Evolutionary conservation across 768 basidiomycete species (phyloP), one percentile per base, ranked within the genome.

Genomic region (Termitomyces sp.): DNA sequence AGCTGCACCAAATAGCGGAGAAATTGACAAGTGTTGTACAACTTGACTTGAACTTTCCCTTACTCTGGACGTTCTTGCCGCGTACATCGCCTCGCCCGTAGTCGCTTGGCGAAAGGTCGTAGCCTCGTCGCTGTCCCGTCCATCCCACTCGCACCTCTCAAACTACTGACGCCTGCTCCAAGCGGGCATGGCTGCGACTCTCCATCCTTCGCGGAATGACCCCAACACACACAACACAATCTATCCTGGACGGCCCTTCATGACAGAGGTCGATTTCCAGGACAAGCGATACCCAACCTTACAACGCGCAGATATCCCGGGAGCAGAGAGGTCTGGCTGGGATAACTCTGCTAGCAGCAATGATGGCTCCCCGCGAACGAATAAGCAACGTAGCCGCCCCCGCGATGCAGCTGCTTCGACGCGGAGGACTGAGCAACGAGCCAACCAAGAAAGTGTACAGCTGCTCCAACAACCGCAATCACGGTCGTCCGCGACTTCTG

Each of bases 231-330:
- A 68, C 59, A 45, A 61, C 44, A 70, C 68, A 56, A 68, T 79
- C 60, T 85, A 84, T 70, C 74, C 84, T 4, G 45, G 44, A 51
- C 77, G 76, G 64, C 72, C 77, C 42, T 75, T 87, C 58, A 77
- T 85, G 68, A 73, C 80, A 56, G 86, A 86, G 57, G 75, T 83
- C 60, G 83, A 85, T 70, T 79, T 83, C 69, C 76, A 78, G 64
- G 87, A 87, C 74, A 81, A 80, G 66, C 77, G 86, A 66, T 86
- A 87, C 60, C 74, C 75, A 20, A 57, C 60, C 44, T 64, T 59
- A 42, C 65, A 65, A 47, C 69, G 60, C 46, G 48, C 67, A 33
- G 66, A 69, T 55, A 70, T 76, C 57, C 62, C 68, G 5, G 59
- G 68, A 53, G 53, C 66, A 29, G 71, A 70, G 57, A 64, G 63